These are phyloP conservation scores for Fragilaria crotonensis DNA, from an alignment of 108 stramenopile genomes.

Conservation along the genomic window DNA sequence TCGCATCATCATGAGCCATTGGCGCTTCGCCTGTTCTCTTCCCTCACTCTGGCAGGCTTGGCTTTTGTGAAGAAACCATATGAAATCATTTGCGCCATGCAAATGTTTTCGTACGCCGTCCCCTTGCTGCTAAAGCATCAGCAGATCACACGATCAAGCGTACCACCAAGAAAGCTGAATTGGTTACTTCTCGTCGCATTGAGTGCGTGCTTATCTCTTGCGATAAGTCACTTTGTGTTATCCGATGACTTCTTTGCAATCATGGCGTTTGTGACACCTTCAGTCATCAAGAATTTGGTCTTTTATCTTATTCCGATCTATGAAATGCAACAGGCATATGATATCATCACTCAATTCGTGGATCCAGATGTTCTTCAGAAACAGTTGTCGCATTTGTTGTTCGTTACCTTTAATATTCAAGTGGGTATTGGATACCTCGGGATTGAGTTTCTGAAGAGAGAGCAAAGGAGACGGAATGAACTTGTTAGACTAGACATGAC, in stretches of 20 bases:
- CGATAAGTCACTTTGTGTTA: conserved; percentile 18
- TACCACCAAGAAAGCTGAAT: not conserved
- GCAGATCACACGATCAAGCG: not conserved
- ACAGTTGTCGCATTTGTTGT: conserved; percentile 59
- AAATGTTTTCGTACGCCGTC: conserved; percentile 63
- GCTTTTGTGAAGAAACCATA: conserved; percentile 49
- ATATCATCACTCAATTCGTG: conserved; percentile 50
- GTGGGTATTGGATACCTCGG: conserved; percentile 80
- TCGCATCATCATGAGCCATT: conserved; percentile 29
- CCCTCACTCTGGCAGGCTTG: conserved; percentile 43
- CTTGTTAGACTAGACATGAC: conserved; percentile 71
- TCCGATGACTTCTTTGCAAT: conserved; percentile 16
- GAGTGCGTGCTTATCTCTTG: conserved; percentile 26
- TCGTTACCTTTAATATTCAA: conserved; percentile 86
- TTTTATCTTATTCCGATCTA: conserved; percentile 53
- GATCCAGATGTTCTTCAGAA: conserved; percentile 32
- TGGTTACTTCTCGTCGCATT: conserved; percentile 21
- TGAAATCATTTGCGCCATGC: conserved; percentile 53
- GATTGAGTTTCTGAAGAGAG: conserved; percentile 65
- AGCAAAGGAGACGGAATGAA: conserved; percentile 71
- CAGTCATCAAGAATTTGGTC: conserved; percentile 17
- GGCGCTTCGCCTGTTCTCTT: conserved; percentile 28
- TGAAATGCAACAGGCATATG: conserved; percentile 53
- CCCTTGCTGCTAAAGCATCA: conserved; percentile 24
- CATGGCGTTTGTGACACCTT: conserved; percentile 16